Conservation (phyloP, 2,329 filamentous ascomycete species). For the Trichoderma hamatum region DNA sequence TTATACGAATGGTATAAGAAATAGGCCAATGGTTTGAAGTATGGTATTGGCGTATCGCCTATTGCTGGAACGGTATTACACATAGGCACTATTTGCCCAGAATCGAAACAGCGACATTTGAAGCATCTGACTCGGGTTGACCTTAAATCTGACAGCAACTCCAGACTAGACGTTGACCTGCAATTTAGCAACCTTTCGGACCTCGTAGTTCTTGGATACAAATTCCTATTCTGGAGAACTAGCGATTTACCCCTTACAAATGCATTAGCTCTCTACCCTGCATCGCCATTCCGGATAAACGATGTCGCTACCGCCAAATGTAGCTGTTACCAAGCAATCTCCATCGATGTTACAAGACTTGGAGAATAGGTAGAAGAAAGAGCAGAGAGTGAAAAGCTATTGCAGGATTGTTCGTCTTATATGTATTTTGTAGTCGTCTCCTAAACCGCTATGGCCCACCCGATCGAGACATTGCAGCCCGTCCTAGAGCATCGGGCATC, state of each 20-base stretch:
- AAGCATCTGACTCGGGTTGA: neutral
- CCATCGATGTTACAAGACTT: neutral
- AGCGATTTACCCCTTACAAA: neutral
- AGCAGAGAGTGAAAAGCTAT: neutral
- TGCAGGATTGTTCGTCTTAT: neutral
- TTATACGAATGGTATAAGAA: neutral
- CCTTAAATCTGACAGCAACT: neutral
- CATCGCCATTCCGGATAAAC: neutral
- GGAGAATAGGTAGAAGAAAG: neutral
- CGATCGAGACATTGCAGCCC: conserved; percentile 15
- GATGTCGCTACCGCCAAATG: neutral
- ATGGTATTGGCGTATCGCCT: neutral
- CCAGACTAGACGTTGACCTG: neutral
- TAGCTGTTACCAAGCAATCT: neutral
- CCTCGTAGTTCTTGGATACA: neutral
- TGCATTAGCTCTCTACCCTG: neutral
- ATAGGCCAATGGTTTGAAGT: no score
- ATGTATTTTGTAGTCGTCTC: neutral
- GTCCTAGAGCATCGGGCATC: conserved; percentile 1
- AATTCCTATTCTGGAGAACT: neutral
- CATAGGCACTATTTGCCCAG: neutral
- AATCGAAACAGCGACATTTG: neutral
- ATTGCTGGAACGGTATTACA: neutral
- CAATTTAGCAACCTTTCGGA: neutral
- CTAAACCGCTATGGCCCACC: neutral